Conservation (phyloP, 495 filamentous ascomycete species). For the Aspergillus avenaceus region DNA sequence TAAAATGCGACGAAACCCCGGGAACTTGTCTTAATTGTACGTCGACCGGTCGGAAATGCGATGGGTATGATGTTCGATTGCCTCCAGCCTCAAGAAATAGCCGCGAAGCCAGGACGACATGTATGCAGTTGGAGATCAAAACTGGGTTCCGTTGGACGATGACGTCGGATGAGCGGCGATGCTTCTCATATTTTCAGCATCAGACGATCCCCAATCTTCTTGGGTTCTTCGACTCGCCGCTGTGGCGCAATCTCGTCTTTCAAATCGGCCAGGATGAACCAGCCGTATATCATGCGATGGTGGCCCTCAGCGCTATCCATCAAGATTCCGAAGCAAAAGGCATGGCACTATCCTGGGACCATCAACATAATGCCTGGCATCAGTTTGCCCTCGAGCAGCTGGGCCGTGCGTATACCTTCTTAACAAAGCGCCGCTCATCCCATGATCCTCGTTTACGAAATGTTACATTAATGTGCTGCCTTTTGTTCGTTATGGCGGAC, state of each 20-base stretch:
- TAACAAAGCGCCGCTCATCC: background rate
- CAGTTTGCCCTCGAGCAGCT: background rate
- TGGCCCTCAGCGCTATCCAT: background rate
- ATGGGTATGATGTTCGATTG: slow-evolving; percentile 17
- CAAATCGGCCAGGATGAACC: background rate
- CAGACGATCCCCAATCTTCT: background rate
- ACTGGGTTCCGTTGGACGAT: background rate
- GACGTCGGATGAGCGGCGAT: slow-evolving; percentile 7
- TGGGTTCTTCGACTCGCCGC: slow-evolving; percentile 2
- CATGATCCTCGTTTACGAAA: background rate
- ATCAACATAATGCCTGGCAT: background rate
- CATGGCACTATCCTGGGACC: background rate
- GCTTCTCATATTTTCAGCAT: slow-evolving; percentile 7
- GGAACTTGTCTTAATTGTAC: slow-evolving; percentile 31
- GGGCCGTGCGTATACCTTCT: background rate
- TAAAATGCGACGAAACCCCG: slow-evolving; percentile 49
- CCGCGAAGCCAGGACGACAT: no score
- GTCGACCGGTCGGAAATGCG: slow-evolving; percentile 35
- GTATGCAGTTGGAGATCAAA: background rate
- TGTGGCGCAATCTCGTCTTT: slow-evolving; percentile 1
- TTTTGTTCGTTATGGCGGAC: background rate
- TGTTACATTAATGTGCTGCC: background rate
- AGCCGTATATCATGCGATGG: background rate
- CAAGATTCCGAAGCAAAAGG: background rate
- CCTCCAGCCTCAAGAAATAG: no score